Evolutionary conservation across 2,329 filamentous ascomycete genomes (phyloP).

Genomic region (Verruconis gallopava): DNA sequence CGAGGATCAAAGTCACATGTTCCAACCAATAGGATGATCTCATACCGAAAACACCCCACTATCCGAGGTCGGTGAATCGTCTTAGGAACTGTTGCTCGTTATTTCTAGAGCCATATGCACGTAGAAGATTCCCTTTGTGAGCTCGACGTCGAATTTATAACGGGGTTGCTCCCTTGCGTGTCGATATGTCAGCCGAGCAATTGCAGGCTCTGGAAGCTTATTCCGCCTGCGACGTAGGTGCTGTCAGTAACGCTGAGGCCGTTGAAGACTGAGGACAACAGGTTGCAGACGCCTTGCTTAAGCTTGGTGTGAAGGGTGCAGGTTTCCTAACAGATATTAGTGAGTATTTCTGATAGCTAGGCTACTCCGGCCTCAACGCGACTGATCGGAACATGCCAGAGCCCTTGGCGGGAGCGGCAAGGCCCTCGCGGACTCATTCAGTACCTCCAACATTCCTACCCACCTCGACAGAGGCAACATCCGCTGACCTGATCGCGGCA

Average conservation of each 20-base stretch:
- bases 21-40: background rate
- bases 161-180: too few relatives aligned
- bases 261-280: too few relatives aligned
- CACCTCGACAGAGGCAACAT: background rate
- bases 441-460: background rate
- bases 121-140: too few relatives aligned
- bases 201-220: conserved; percentile 18
- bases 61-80: background rate
- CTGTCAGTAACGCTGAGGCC: too few relatives aligned
- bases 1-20: background rate
- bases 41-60: background rate
- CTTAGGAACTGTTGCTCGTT: too few relatives aligned
- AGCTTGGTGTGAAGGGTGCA: conserved; percentile 51
- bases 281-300: conserved; percentile 61
- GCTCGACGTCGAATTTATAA: too few relatives aligned
- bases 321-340: conserved; percentile 54
- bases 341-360: too few relatives aligned
- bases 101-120: too few relatives aligned
- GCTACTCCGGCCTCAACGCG: too few relatives aligned
- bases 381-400: too few relatives aligned
- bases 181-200: conserved; percentile 7
- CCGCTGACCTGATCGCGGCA: conserved; percentile 16
- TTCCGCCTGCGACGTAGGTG: conserved; percentile 21
- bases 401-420: conserved; percentile 12
- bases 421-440: conserved; percentile 1